A percentile compares a stretch with the other conserved stretches of the same genome.
phyloP scores from a whole-genome alignment of 805 yeast species.

The Metschnikowia baotianmanensis region DNA sequence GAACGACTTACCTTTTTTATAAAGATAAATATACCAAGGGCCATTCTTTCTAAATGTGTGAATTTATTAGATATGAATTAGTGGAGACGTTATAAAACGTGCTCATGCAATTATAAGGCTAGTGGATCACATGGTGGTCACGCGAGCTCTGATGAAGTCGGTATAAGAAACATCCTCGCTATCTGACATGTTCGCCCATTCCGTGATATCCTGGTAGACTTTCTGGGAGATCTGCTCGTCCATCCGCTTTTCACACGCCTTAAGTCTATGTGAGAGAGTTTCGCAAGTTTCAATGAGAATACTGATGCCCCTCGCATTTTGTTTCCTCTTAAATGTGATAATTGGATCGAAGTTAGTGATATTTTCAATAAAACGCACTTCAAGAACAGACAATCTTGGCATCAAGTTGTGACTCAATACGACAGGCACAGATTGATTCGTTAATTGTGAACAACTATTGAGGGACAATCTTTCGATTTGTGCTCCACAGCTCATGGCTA shows the following conservation, averaged over 20 bases:
- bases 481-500: constrained; percentile 52
- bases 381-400: constrained; percentile 63
- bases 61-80: background rate
- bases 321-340: constrained; percentile 63
- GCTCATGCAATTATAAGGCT: background rate
- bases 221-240: constrained; percentile 55
- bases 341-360: constrained; percentile 61
- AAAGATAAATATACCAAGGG: no score
- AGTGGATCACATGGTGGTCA: background rate
- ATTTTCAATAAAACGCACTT: constrained; percentile 60
- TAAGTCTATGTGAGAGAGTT: constrained; percentile 54
- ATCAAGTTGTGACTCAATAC: constrained; percentile 35
- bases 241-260: constrained; percentile 56
- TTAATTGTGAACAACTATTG: constrained; percentile 63
- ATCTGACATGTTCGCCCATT: constrained; percentile 55
- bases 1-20: no score
- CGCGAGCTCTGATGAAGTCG: constrained; percentile 8
- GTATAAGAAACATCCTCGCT: constrained; percentile 36
- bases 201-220: constrained; percentile 59
- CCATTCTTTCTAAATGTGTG: no score
- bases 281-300: constrained; percentile 82
- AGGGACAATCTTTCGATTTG: constrained; percentile 65
- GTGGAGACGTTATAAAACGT: background rate
- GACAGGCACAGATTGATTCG: constrained; percentile 58
- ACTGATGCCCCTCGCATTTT: constrained; percentile 42